Evolutionary conservation across 2,329 filamentous ascomycete genomes (phyloP).

Genomic region (Leptosphaerulina australis): DNA sequence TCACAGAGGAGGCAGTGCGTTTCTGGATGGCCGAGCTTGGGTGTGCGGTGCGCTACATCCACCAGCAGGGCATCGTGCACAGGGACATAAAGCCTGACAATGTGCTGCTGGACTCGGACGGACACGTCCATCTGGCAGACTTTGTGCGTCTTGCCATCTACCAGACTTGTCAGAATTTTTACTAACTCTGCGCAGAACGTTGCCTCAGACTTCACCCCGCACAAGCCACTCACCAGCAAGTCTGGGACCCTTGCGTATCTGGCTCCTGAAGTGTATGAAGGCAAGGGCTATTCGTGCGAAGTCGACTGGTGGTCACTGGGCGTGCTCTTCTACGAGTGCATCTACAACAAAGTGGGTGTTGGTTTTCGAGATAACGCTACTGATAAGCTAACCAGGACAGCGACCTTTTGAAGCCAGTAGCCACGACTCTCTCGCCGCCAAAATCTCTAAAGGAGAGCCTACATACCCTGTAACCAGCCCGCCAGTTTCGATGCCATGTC

Average conservation of each 20-base stretch:
- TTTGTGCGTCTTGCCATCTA: slow-evolving; percentile 70
- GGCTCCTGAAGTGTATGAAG: slow-evolving; percentile 91
- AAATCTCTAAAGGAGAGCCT: slow-evolving; percentile 80
- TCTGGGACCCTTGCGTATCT: slow-evolving; percentile 96
- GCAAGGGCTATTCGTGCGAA: slow-evolving; percentile 84
- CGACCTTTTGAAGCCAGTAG: slow-evolving; percentile 91
- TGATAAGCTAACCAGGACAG: slow-evolving; percentile 53
- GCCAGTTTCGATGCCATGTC: slow-evolving; percentile 83
- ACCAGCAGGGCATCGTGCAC: slow-evolving; percentile 52
- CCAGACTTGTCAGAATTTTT: neutral
- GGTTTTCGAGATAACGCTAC: no score
- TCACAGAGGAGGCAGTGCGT: slow-evolving; percentile 93
- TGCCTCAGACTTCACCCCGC: slow-evolving; percentile 86
- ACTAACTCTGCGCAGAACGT: slow-evolving; percentile 74
- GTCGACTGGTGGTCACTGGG: slow-evolving; percentile 99
- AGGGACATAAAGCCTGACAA: slow-evolving; percentile 53
- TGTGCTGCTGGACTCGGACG: slow-evolving; percentile 50
- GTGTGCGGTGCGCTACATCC: slow-evolving; percentile 73
- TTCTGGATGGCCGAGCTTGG: slow-evolving; percentile 97
- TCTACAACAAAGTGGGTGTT: slow-evolving; percentile 86
- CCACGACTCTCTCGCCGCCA: slow-evolving; percentile 77
- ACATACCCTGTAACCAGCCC: slow-evolving; percentile 93
- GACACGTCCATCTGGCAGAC: slow-evolving; percentile 93
- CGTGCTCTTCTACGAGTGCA: slow-evolving; percentile 98
- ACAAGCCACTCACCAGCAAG: slow-evolving; percentile 87